These are phyloP conservation scores for Friedmanniomyces endolithicus DNA, from an alignment of 495 filamentous ascomycete genomes.

Conservation along the genomic window DNA sequence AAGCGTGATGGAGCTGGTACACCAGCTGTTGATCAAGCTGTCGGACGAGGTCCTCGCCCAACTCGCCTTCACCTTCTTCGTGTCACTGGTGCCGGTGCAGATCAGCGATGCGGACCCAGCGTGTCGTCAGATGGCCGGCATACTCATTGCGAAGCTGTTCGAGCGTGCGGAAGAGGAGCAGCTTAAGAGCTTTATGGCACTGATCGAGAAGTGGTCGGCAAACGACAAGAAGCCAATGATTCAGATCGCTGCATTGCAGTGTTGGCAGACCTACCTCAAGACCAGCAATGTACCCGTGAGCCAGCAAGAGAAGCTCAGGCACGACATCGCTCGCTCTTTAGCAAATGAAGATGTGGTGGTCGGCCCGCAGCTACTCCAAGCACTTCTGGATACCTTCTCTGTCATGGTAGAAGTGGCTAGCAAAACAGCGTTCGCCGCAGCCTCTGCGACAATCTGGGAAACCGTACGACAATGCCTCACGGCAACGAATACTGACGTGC, in stretches of 20 bases:
- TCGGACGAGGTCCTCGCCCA: slow-evolving; percentile 70
- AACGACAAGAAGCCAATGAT: slow-evolving; percentile 58
- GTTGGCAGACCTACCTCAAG: slow-evolving; percentile 74
- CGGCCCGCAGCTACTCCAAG: slow-evolving; percentile 51
- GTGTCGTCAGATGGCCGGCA: slow-evolving; percentile 72
- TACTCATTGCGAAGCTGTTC: slow-evolving; percentile 67
- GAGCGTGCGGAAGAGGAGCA: slow-evolving; percentile 64
- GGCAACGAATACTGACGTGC: slow-evolving; percentile 63
- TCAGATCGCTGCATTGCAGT: slow-evolving; percentile 59
- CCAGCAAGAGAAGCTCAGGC: slow-evolving; percentile 37
- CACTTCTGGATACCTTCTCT: slow-evolving; percentile 52
- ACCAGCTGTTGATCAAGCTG: slow-evolving; percentile 71
- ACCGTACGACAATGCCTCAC: slow-evolving; percentile 52
- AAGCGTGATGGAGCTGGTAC: slow-evolving; percentile 80
- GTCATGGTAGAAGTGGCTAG: slow-evolving; percentile 44
- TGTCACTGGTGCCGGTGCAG: slow-evolving; percentile 72
- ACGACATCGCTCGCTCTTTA: slow-evolving; percentile 15
- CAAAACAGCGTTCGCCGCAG: slow-evolving; percentile 43
- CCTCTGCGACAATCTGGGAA: slow-evolving; percentile 51
- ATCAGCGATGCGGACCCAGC: slow-evolving; percentile 77
- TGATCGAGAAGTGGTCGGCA: slow-evolving; percentile 64
- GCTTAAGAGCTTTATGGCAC: slow-evolving; percentile 50
- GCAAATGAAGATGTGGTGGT: not conserved
- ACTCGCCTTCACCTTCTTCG: slow-evolving; percentile 66
- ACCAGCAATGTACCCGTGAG: slow-evolving; percentile 49